Base-by-base conservation (phyloP, 1,284 basidiomycete genomes). In the Cerioporus squamosus region DNA sequence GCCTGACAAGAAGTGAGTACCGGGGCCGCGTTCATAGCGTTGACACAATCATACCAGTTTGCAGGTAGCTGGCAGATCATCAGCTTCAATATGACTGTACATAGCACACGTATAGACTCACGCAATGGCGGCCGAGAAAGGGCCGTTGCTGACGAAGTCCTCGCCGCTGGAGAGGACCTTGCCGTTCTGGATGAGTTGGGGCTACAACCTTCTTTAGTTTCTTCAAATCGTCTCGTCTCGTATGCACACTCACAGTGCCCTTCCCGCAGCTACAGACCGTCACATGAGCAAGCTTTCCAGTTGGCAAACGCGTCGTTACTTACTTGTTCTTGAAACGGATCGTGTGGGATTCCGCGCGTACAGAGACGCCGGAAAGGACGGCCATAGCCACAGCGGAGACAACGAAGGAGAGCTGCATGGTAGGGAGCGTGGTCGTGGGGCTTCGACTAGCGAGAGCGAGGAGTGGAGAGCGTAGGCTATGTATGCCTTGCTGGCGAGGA, bases 261-360 rank as follows among this genome's bases (percentile, higher is more conserved):
- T 60, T 61, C 22, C 75, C 76, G 63, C 76, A 78, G 55, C 76
- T 76, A 14, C 17, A 61, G 33, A n/a, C 44, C 51, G 45, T 53
- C 39, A 15, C n/a, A 10, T n/a, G 46, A 24, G 39, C 15, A 18
- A 36, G 29, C 47, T 9, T 8, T 18, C 39, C 15, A 15, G 15
- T 12, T 10, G 33, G 33, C 5, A 12, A 36, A 36, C 14, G 33
- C 14, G 33, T 15, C 33, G 33, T 15, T 15, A 69, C 71, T 51
- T 48, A 77, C 76, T 70, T 63, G 67, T 78, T 78, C 39, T 71
- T 57, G 45, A 77, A 77, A 15, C 65, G 61, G 50, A 78, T 66
- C 43, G 70, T 77, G 62, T 78, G 77, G 17, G 66, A 57, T 58
- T 78, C 76, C 7, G 75, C 74, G 14, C 61, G 64, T 43, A 68